phyloP scores from a whole-genome alignment of 2,329 filamentous ascomycete genomes.

The Pyrenochaeta sp. region DNA sequence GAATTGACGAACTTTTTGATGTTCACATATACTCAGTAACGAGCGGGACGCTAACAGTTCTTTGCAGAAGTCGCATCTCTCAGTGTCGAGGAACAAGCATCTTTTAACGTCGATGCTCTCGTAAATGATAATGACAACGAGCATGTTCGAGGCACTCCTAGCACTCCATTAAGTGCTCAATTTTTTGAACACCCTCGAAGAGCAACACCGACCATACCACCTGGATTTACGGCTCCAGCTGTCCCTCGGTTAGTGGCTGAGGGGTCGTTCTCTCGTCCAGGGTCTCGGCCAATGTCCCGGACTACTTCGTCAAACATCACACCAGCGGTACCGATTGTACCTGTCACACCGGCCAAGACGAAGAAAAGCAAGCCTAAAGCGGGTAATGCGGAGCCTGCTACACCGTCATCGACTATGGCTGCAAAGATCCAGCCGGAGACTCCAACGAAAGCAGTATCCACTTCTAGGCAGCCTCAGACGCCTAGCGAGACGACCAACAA shows the following conservation, averaged over 20 bases:
- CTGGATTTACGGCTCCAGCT: conserved; percentile 51
- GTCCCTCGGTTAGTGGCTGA: conserved; percentile 32
- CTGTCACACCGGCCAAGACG: conserved; percentile 45
- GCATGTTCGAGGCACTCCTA: conserved; percentile 40
- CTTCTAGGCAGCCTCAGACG: conserved; percentile 16
- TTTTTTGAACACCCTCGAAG: conserved; percentile 49
- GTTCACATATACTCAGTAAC: background rate
- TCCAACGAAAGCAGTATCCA: conserved; percentile 23
- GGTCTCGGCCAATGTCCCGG: conserved; percentile 35
- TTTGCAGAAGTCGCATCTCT: conserved; percentile 68
- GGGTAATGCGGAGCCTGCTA: conserved; percentile 7
- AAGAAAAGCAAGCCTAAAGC: conserved; percentile 31
- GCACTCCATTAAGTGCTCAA: conserved; percentile 29
- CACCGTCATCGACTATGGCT: conserved; percentile 3
- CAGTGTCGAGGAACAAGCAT: conserved; percentile 67
- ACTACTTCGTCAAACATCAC: conserved; percentile 41
- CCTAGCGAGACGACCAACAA: conserved; percentile 21
- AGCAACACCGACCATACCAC: conserved; percentile 56
- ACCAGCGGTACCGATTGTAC: conserved; percentile 53
- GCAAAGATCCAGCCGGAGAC: conserved; percentile 23
- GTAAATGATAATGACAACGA: conserved; percentile 64
- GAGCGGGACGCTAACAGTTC: conserved; percentile 53
- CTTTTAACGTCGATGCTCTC: conserved; percentile 71
- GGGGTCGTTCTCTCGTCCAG: conserved; percentile 26
- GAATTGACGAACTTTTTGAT: background rate